A percentile compares a stretch with the other conserved stretches of the same genome.
These are phyloP conservation scores for Bolboschoenoplectus hybrid DNA, from an alignment of 202 grass and related monocot species.

Conservation along the genomic window DNA sequence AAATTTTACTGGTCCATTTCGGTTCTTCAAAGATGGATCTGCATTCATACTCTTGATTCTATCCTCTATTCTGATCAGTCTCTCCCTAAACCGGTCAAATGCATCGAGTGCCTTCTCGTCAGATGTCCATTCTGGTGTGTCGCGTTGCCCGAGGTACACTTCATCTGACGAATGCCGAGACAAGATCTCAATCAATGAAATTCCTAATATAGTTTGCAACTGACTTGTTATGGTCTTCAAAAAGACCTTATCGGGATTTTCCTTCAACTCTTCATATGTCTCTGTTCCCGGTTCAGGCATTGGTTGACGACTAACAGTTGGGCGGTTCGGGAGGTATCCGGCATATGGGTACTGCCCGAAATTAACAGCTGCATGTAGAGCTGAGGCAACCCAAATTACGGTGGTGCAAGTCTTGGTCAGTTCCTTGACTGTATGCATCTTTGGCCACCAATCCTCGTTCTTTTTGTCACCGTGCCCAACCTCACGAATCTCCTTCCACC, in stretches of 20 bases:
- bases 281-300: slow-evolving; percentile 45
- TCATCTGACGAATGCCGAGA: slow-evolving; percentile 56
- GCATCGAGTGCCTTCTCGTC: slow-evolving; percentile 44
- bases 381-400: slow-evolving; percentile 52
- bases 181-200: slow-evolving; percentile 53
- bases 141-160: slow-evolving; percentile 51
- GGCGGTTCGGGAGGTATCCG: slow-evolving; percentile 59
- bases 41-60: slow-evolving; percentile 42
- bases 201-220: slow-evolving; percentile 44
- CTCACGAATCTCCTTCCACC: slow-evolving; percentile 53
- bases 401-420: slow-evolving; percentile 39
- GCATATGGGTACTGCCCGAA: slow-evolving; percentile 66
- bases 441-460: slow-evolving; percentile 51
- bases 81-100: slow-evolving; percentile 43
- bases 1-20: slow-evolving; percentile 41
- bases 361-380: slow-evolving; percentile 56
- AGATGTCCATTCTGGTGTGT: slow-evolving; percentile 40
- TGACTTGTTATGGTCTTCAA: slow-evolving; percentile 51
- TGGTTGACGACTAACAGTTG: slow-evolving; percentile 47
- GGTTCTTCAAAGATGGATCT: slow-evolving; percentile 47
- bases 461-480: slow-evolving; percentile 47
- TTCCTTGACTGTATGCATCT: slow-evolving; percentile 37
- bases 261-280: slow-evolving; percentile 40
- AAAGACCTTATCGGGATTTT: slow-evolving; percentile 45
- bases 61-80: slow-evolving; percentile 46